Evolutionary conservation across 305 asterid genomes (phyloP).

Genomic region (Rubia balearica): DNA sequence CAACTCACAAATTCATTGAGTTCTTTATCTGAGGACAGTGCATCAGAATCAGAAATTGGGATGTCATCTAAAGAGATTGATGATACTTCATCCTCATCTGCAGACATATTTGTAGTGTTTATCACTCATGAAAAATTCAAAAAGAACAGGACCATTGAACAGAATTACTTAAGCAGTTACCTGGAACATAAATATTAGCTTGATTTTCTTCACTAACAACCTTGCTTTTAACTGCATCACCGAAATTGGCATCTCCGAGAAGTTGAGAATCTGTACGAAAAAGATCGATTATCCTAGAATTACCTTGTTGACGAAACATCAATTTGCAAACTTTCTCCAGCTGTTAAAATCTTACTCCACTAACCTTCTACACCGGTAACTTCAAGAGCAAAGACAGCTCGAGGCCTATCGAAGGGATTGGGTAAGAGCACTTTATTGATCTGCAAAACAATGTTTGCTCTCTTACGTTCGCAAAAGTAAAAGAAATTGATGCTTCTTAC

Average conservation of each 20-base stretch:
- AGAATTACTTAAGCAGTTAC: conserved; percentile 32
- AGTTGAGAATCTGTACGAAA: conserved; percentile 39
- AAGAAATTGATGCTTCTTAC: neutral
- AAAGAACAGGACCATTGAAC: conserved; percentile 9
- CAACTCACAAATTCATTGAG: conserved; percentile 64
- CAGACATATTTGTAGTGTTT: conserved; percentile 16
- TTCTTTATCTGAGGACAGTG: conserved; percentile 62
- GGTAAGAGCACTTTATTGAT: conserved; percentile 78
- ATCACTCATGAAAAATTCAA: conserved; percentile 15
- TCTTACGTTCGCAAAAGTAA: neutral
- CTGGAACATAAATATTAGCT: conserved; percentile 63
- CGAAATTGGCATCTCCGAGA: conserved; percentile 26
- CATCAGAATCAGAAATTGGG: conserved; percentile 30
- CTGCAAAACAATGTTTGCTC: conserved; percentile 35
- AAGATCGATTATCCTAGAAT: neutral
- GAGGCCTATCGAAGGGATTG: conserved; percentile 88
- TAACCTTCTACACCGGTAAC: conserved; percentile 71
- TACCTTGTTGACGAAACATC: conserved; percentile 6
- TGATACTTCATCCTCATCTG: conserved; percentile 68
- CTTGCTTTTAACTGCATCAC: conserved; percentile 43
- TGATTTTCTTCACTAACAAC: conserved; percentile 44
- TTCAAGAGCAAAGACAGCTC: conserved; percentile 66
- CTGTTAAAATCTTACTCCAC: conserved; percentile 10
- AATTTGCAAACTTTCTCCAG: conserved; percentile 12
- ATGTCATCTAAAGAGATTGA: conserved; percentile 50